These are phyloP conservation scores for Helotiales sp. DNA, from an alignment of 2,329 filamentous ascomycete species.

Conservation along the genomic window DNA sequence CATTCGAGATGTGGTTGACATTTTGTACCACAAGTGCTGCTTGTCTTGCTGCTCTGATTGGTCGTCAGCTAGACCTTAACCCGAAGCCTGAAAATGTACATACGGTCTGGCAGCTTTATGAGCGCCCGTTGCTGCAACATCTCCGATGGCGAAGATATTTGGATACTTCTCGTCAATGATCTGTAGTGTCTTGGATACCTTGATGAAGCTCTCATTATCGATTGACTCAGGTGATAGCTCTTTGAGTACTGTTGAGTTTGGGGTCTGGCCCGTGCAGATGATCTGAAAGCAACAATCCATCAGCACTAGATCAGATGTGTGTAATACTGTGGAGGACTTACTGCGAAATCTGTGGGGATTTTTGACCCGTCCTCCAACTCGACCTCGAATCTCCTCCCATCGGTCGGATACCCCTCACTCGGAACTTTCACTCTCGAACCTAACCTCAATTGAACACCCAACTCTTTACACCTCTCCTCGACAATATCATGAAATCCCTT, in stretches of 20 bases:
- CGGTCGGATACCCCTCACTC: background rate
- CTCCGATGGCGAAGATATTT: constrained; percentile 51
- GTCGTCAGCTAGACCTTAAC: background rate
- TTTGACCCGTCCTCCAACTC: background rate
- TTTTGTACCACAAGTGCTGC: background rate
- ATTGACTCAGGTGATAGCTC: background rate
- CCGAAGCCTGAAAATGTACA: background rate
- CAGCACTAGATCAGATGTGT: too few species aligned
- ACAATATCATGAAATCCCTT: background rate
- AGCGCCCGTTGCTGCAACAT: constrained; percentile 45
- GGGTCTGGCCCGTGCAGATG: constrained; percentile 47
- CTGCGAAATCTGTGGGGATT: background rate
- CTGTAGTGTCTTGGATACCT: background rate
- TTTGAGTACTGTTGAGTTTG: constrained; percentile 38
- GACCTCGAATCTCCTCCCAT: background rate
- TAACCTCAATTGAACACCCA: background rate
- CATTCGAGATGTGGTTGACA: background rate
- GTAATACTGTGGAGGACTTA: too few species aligned
- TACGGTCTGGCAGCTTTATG: background rate
- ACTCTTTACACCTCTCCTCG: background rate
- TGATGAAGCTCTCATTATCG: constrained; percentile 31
- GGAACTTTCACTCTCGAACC: background rate
- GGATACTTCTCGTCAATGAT: background rate
- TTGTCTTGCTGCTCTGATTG: background rate
- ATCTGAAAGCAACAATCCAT: too few species aligned